Percentiles rank a stretch among this genome's conserved stretches.
Evolutionary conservation across 1,139 yeast species (phyloP).

Genomic region (Candida tetrigidarum): DNA sequence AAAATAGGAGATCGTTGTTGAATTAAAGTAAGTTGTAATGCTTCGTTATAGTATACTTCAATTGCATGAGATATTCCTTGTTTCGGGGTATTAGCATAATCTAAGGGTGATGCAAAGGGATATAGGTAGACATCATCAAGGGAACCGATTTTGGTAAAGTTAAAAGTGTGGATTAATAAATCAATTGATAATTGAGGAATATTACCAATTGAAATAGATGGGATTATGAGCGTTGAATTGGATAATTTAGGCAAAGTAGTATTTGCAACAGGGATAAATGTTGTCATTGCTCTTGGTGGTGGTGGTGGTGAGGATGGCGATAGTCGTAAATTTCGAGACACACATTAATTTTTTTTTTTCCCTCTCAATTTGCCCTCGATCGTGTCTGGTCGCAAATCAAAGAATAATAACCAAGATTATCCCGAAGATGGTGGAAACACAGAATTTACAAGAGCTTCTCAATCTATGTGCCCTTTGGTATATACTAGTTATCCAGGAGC

Average conservation of each 20-base stretch:
- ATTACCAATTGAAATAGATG: constrained; percentile 86
- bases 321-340: background rate
- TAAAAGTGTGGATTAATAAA: constrained; percentile 66
- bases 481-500: no score
- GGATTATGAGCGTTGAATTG: constrained; percentile 53
- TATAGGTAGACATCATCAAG: constrained; percentile 66
- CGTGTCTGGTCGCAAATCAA: background rate
- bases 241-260: background rate
- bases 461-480: no score
- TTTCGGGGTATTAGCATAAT: constrained; percentile 26
- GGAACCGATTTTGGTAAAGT: constrained; percentile 53
- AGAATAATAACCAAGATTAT: no score
- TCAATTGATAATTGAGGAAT: constrained; percentile 87
- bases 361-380: background rate
- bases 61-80: constrained; percentile 58
- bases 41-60: constrained; percentile 56
- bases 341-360: background rate
- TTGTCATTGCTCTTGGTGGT: background rate
- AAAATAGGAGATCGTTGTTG: constrained; percentile 88
- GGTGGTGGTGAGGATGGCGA: background rate
- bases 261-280: constrained; percentile 7
- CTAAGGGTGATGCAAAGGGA: constrained; percentile 87
- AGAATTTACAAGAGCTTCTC: no score
- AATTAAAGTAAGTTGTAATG: constrained; percentile 53
- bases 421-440: no score